Evolutionary conservation across 179 eudicot species (phyloP), one percentile per base, ranked within the genome.

Genomic region (Nepenthes alata): DNA sequence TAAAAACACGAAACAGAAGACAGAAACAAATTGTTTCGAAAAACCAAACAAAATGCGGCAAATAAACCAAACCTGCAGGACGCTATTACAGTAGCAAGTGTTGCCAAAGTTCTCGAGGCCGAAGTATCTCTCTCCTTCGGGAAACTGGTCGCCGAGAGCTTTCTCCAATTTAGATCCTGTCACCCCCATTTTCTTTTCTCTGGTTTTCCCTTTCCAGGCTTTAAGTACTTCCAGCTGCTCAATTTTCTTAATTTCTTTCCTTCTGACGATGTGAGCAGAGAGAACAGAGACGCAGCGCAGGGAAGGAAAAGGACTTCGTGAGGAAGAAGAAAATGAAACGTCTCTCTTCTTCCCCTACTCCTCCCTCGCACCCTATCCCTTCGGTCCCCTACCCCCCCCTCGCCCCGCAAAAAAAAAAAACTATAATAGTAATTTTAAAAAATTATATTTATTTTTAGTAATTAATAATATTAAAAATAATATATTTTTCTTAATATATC

Each of bases 51-150:
- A 45, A 6, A 53, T 7, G 3, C 7, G 35, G 14, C 14, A 12
- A 55, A 49, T 5, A 25, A 55, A 55, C 2, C 7, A 35, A 55
- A 57, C 59, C 59, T 57, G 59, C 59, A 57, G 36, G 44, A 57
- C 59, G 41, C 59, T 57, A 35, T 57, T 57, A 35, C 59, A 57
- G 37, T 57, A 57, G 44, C 59, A 57, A 35, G 59, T 57, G 59
- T 57, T 57, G 59, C 59, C 59, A 11, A 57, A 57, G 11, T 57
- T 57, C 41, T 57, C 59, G 9, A 57, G 59, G 7, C 59, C 59
- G 41, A 57, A 57, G 15, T 57, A 57, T 37, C 59, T 9, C 41
- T 57, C 59, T 35, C 59, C 59, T 35, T 57, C 59, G 2, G 59
- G 59, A 37, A 57, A 57, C 41, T 57, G 59, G 5, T 57, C 59